phyloP scores from a whole-genome alignment of 805 yeast genomes.

The Kazachstania viticola region DNA sequence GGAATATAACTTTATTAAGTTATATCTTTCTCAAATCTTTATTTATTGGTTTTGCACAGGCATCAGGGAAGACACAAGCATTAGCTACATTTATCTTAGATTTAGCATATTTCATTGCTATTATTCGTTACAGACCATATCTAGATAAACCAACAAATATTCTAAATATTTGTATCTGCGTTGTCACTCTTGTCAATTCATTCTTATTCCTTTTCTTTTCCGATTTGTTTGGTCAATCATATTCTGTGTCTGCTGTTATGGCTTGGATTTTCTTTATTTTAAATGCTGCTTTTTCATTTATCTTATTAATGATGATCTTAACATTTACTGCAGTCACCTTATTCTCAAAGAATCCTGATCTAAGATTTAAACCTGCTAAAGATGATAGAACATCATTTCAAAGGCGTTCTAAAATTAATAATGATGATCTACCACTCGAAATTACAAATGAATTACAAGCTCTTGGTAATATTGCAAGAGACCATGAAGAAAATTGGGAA shows the following conservation, averaged over 20 bases:
- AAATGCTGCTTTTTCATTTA: conserved; percentile 79
- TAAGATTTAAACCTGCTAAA: conserved; percentile 78
- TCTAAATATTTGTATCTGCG: conserved; percentile 57
- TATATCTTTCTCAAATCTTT: conserved; percentile 57
- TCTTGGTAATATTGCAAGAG: conserved; percentile 68
- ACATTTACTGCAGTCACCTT: conserved; percentile 50
- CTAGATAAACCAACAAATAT: conserved; percentile 74
- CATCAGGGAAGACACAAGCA: conserved; percentile 71
- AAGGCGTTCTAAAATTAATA: conserved; percentile 21
- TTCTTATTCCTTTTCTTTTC: conserved; percentile 80
- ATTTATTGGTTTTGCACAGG: conserved; percentile 69
- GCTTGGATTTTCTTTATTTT: conserved; percentile 82
- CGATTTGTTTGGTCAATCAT: conserved; percentile 70
- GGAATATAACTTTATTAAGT: conserved; percentile 51
- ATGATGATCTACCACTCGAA: conserved; percentile 17
- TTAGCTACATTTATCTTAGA: conserved; percentile 68
- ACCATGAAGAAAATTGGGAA: conserved; percentile 69
- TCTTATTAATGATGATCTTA: conserved; percentile 60
- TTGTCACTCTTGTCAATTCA: conserved; percentile 67
- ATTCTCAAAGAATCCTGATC: conserved; percentile 77
- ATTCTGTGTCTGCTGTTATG: conserved; percentile 75
- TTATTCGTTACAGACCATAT: conserved; percentile 61
- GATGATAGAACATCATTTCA: conserved; percentile 93
- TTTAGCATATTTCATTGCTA: conserved; percentile 49
- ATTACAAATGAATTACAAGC: conserved; percentile 50